Conservation (phyloP, 2,329 filamentous ascomycete species). For the Myriosclerotinia duriaeana region DNA sequence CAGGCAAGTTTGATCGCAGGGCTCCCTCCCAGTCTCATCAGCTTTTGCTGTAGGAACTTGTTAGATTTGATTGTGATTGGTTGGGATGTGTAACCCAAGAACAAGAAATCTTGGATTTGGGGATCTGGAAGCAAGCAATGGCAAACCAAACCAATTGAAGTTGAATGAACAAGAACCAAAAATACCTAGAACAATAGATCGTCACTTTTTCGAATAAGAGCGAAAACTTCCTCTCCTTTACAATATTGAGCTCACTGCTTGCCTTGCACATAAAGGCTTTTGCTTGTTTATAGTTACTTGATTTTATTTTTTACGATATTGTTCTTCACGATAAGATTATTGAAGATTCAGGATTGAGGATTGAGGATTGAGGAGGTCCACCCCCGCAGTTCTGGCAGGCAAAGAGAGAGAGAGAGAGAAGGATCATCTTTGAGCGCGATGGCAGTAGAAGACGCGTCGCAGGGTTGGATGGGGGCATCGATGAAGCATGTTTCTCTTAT, state of each 20-base stretch:
- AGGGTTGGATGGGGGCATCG: conserved; percentile 53
- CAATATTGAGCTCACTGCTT: conserved; percentile 11
- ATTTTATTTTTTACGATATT: not conserved
- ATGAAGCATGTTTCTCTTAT: conserved; percentile 69
- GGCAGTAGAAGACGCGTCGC: conserved; percentile 24
- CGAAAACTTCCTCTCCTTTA: conserved; percentile 17
- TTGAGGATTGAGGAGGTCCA: conserved; percentile 9
- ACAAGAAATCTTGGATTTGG: conserved; percentile 7
- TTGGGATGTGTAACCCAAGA: not conserved
- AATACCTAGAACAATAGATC: conserved; percentile 11
- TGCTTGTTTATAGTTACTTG: conserved; percentile 9
- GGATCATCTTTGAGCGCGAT: conserved; percentile 6
- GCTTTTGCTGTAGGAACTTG: too few relatives aligned
- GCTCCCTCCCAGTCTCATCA: not conserved
- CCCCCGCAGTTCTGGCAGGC: conserved; percentile 4
- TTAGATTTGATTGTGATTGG: conserved; percentile 4
- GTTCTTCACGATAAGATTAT: not conserved
- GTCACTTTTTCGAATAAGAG: conserved; percentile 5
- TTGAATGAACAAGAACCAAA: not conserved
- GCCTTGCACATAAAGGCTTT: conserved; percentile 20
- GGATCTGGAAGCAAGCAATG: conserved; percentile 11
- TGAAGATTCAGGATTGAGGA: not conserved
- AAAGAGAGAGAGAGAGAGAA: not conserved
- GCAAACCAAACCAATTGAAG: too few relatives aligned
- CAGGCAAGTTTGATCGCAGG: too few relatives aligned